Percentiles rank a stretch among this genome's conserved stretches.
Conservation (phyloP, 352 stramenopile genomes). For the Phytophthora hybrid region DNA sequence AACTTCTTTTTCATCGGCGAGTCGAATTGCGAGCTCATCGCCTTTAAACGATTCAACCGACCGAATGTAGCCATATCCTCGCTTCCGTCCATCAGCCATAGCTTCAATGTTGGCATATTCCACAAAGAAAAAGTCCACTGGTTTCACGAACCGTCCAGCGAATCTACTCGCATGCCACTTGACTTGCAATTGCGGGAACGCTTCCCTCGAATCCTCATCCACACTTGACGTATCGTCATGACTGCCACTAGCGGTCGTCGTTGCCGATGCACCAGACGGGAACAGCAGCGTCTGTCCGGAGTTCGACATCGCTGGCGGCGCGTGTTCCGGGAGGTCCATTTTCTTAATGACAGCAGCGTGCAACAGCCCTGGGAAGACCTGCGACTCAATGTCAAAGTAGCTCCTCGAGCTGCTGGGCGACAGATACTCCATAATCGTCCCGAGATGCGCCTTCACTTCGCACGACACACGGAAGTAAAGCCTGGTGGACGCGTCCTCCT, state of each 20-base stretch:
- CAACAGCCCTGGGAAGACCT: conserved; percentile 82
- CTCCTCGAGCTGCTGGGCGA: conserved; percentile 70
- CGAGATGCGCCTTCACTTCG: conserved; percentile 81
- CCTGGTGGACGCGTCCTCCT: conserved; percentile 60
- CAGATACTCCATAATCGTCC: conserved; percentile 86
- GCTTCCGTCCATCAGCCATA: conserved; percentile 65
- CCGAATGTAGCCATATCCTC: conserved; percentile 81
- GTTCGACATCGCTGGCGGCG: conserved; percentile 15
- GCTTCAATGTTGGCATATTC: conserved; percentile 87
- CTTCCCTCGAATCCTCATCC: conserved; percentile 50
- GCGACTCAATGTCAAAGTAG: conserved; percentile 85
- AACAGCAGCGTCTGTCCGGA: conserved; percentile 37
- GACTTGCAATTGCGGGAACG: conserved; percentile 78
- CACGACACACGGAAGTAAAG: conserved; percentile 88
- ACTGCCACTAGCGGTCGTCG: conserved; percentile 42
- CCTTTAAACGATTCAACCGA: conserved; percentile 87
- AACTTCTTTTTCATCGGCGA: conserved; percentile 66
- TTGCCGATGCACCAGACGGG: conserved; percentile 34
- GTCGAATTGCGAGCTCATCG: conserved; percentile 74
- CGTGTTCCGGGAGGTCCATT: conserved; percentile 64
- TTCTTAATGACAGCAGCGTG: conserved; percentile 84
- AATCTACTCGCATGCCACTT: conserved; percentile 91
- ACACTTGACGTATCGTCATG: conserved; percentile 54
- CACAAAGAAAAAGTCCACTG: conserved; percentile 89
- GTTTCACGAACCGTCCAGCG: conserved; percentile 82